These are phyloP conservation scores for Pochonia chlamydosporia DNA, from an alignment of 2,329 filamentous ascomycete species.

Conservation along the genomic window DNA sequence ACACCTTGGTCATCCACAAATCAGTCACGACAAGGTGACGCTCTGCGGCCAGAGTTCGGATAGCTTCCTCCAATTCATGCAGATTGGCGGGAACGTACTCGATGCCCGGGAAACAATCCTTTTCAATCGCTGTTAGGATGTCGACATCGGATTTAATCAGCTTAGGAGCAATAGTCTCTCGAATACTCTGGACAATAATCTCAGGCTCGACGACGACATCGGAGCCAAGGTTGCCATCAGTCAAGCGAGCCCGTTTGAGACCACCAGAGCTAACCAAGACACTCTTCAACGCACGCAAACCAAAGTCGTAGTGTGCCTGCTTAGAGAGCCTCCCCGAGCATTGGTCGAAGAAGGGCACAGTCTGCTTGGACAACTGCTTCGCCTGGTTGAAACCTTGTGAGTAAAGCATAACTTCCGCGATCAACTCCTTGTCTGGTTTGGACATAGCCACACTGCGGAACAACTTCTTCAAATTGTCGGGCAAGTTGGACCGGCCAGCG, in stretches of 20 bases:
- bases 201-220: constrained; percentile 84
- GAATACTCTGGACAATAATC: constrained; percentile 96
- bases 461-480: constrained; percentile 98
- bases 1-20: constrained; percentile 93
- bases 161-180: constrained; percentile 97
- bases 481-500: constrained; percentile 93
- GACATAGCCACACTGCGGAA: constrained; percentile 99
- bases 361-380: constrained; percentile 88
- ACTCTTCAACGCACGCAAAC: constrained; percentile 94
- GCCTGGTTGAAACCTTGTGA: constrained; percentile 98
- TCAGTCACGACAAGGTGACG: constrained; percentile 86
- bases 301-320: constrained; percentile 98
- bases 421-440: constrained; percentile 98
- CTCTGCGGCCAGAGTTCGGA: constrained; percentile 75
- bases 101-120: constrained; percentile 83
- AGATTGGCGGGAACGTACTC: constrained; percentile 88
- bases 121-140: constrained; percentile 78
- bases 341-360: constrained; percentile 96
- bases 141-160: constrained; percentile 89
- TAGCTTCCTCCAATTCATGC: constrained; percentile 70
- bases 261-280: constrained; percentile 97
- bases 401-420: constrained; percentile 99
- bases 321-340: constrained; percentile 79
- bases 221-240: constrained; percentile 50
- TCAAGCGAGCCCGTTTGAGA: constrained; percentile 77